A percentile compares a stretch with the other conserved stretches of the same genome.
Conservation (phyloP, 306 rosid genomes). For the Cyclanthera cordifolia region DNA sequence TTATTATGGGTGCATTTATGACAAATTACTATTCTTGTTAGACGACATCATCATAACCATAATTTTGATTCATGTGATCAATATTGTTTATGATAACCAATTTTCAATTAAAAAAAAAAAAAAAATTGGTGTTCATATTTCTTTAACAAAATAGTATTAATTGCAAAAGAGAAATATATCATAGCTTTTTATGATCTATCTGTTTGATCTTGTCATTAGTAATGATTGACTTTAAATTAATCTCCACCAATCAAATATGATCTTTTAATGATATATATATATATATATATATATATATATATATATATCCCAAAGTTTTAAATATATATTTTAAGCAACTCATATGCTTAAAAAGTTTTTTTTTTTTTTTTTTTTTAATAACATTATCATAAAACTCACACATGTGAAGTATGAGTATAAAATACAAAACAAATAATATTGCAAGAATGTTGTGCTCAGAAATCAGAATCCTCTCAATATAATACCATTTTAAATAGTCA, state of each 20-base stretch:
- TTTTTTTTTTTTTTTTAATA: too few relatives aligned
- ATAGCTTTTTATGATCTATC: neutral
- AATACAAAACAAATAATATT: neutral
- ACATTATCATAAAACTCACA: neutral
- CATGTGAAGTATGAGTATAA: neutral
- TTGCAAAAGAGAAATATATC: neutral
- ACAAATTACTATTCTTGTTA: too few relatives aligned
- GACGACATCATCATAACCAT: neutral
- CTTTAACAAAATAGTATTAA: neutral
- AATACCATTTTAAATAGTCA: neutral
- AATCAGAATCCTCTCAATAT: neutral
- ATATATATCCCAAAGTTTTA: neutral
- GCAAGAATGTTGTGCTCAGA: neutral
- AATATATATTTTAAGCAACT: neutral
- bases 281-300: too few relatives aligned
- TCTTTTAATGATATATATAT: neutral
- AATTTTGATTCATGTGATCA: neutral
- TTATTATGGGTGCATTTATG: too few relatives aligned
- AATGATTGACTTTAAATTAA: constrained; percentile 4
- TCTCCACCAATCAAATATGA: constrained; percentile 10
- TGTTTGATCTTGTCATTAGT: constrained; percentile 14
- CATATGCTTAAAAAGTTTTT: neutral
- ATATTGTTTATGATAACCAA: too few relatives aligned
- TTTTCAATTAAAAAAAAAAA: too few relatives aligned
- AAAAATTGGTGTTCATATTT: neutral